These are phyloP conservation scores for Hanseniaspora guilliermondii DNA, from an alignment of 805 yeast species.

Conservation along the genomic window DNA sequence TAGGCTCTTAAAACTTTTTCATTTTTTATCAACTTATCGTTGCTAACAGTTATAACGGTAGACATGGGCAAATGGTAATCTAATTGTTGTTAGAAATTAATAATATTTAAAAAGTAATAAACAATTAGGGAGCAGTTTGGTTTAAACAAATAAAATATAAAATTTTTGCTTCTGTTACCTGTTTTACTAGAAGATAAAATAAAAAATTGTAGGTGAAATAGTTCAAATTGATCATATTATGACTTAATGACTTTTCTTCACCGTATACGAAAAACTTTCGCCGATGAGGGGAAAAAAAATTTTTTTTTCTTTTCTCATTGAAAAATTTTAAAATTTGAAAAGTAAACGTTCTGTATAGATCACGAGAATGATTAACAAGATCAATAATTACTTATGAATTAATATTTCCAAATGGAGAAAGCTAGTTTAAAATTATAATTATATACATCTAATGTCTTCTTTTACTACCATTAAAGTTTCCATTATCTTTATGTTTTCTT, in stretches of 20 bases:
- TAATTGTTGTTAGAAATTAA: neutral
- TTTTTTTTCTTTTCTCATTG: no score
- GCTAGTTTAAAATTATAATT: neutral
- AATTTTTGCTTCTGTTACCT: no score
- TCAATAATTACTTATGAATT: neutral
- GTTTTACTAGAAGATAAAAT: no score
- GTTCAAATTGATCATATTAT: no score
- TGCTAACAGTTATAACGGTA: constrained; percentile 3
- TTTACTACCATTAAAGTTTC: neutral
- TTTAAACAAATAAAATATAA: neutral
- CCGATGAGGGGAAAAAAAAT: no score
- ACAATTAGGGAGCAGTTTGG: neutral
- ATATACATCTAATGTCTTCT: neutral
- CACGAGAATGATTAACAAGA: neutral
- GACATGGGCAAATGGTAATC: constrained; percentile 1
- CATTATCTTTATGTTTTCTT: constrained; percentile 10
- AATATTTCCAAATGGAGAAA: neutral
- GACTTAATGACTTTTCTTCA: no score
- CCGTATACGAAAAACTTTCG: no score
- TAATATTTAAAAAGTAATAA: neutral
- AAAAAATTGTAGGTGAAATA: no score
- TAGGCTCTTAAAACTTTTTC: constrained; percentile 19
- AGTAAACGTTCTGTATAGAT: neutral
- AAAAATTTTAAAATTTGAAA: neutral
- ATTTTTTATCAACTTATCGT: constrained; percentile 8